Base-by-base conservation (phyloP, 805 yeast species). In the Sungouiozyma ichnusensis region DNA sequence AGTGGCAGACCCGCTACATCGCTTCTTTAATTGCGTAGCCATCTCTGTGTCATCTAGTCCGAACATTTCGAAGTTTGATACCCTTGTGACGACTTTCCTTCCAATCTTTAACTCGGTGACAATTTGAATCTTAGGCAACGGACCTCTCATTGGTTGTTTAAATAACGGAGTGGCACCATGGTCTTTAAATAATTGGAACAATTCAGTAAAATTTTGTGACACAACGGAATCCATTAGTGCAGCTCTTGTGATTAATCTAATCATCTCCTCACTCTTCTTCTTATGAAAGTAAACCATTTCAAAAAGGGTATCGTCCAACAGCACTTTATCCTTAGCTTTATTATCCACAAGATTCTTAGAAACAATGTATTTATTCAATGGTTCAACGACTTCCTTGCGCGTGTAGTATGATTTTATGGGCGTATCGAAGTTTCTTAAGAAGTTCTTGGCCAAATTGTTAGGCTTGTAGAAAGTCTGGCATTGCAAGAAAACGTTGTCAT, bases 1-100 rank as follows among this genome's bases (percentile, higher is more conserved):
- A 0, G 95, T 79, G 0, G 92, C 73, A 0, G 97, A 85, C 0
- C 96, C 95, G 11, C 95, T 88, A 58, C 97, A 92, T 48, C 78
- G 79, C 16, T 77, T 76, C 45, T 81, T 77, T 48, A 90, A 62
- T 36, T 77, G 81, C 24, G 75, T 77, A 2, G 94, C 79, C 15
- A 92, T 61, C 8, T 69, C 69, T 20, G 74, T 77, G 0, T 85
- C 73, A 43, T 77, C 79, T 31, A 90, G 71, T 41, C 71, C 68
- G 58, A 76, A 90, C 4, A 67, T 65, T 46, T 85, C 94, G 47
- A 84, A 70, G 45, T 85, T 81, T 15, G 73, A 67, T 1, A 88
- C 74, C 31, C 78, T 68, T 0, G 97, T 90, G 15, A 87, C 74
- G 4, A 79, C 67, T 57, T 87, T 90, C 42, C 94, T 71, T 1